Percentiles rank a stretch among this genome's conserved stretches.
Conservation (phyloP, 1,284 basidiomycete species). For the Ceratobasidium sp. region DNA sequence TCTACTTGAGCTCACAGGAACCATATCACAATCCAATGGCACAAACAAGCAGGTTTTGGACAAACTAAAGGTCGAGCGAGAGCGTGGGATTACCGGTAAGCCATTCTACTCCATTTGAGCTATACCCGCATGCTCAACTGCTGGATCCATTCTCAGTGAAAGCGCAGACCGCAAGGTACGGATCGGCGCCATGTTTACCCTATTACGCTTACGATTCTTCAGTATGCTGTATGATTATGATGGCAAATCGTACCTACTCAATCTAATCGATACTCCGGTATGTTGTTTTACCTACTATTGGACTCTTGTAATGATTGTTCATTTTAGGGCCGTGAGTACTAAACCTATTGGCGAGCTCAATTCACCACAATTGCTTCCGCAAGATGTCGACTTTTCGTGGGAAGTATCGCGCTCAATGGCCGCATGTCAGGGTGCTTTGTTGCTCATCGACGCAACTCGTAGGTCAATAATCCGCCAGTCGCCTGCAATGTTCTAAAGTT, state of each 20-base stretch:
- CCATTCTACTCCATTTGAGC: background rate
- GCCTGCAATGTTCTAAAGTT: background rate
- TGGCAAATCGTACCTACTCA: constrained; percentile 76
- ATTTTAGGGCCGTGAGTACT: constrained; percentile 1
- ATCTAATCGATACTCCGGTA: constrained; percentile 91
- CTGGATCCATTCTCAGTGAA: constrained; percentile 61
- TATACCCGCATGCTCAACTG: constrained; percentile 11
- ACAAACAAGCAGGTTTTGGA: constrained; percentile 90
- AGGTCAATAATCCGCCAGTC: background rate
- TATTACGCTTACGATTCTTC: background rate
- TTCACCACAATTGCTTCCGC: background rate
- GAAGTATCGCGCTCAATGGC: constrained; percentile 93
- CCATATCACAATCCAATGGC: constrained; percentile 71
- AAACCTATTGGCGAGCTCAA: background rate
- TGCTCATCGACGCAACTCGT: constrained; percentile 91
- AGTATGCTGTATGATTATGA: constrained; percentile 77
- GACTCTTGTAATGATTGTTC: background rate
- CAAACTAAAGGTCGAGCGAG: constrained; percentile 95
- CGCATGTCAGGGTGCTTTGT: constrained; percentile 91
- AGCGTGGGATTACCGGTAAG: constrained; percentile 90
- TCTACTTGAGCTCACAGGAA: constrained; percentile 73
- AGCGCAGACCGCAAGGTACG: constrained; percentile 86
- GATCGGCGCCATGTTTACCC: background rate
- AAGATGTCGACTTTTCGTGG: constrained; percentile 95
- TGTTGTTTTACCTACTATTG: constrained; percentile 1